Evolutionary conservation across 805 yeast species (phyloP).

Genomic region (Suhomyces sp.): DNA sequence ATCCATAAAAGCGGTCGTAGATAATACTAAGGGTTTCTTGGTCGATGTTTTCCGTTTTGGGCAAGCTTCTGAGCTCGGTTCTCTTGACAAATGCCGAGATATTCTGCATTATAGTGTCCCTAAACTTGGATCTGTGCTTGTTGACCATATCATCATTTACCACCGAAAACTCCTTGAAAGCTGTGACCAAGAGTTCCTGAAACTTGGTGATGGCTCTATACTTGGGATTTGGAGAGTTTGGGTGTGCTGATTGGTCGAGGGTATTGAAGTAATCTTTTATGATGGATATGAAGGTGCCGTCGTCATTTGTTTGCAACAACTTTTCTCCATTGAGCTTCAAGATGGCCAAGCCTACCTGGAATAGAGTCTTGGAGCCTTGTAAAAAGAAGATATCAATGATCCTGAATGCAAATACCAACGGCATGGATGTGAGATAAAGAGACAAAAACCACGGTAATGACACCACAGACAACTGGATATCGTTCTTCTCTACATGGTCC

Average conservation of each 20-base stretch:
- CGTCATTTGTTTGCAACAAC: slow-evolving; percentile 76
- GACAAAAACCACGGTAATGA: slow-evolving; percentile 96
- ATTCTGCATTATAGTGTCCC: slow-evolving; percentile 76
- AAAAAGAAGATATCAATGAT: slow-evolving; percentile 86
- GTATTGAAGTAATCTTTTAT: slow-evolving; percentile 77
- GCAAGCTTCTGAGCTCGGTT: slow-evolving; percentile 84
- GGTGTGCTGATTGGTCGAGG: slow-evolving; percentile 76
- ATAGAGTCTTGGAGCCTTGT: slow-evolving; percentile 84
- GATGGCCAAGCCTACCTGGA: slow-evolving; percentile 93
- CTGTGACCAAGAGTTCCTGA: slow-evolving; percentile 85
- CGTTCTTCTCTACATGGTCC: slow-evolving; percentile 73
- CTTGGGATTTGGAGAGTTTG: slow-evolving; percentile 61
- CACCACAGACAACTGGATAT: slow-evolving; percentile 88
- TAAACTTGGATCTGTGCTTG: slow-evolving; percentile 65
- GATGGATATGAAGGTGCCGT: slow-evolving; percentile 84
- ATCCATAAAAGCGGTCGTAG: slow-evolving; percentile 81
- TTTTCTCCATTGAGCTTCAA: slow-evolving; percentile 84
- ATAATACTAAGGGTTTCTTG: slow-evolving; percentile 61
- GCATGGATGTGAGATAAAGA: slow-evolving; percentile 88
- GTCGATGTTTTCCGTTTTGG: slow-evolving; percentile 62
- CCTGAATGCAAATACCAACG: slow-evolving; percentile 87
- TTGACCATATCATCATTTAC: slow-evolving; percentile 72
- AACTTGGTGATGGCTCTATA: slow-evolving; percentile 72
- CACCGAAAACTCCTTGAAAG: slow-evolving; percentile 84
- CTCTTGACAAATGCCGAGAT: slow-evolving; percentile 89